These are phyloP conservation scores for Talaromyces albobiverticillius DNA, from an alignment of 2,329 filamentous ascomycete species.

Conservation along the genomic window DNA sequence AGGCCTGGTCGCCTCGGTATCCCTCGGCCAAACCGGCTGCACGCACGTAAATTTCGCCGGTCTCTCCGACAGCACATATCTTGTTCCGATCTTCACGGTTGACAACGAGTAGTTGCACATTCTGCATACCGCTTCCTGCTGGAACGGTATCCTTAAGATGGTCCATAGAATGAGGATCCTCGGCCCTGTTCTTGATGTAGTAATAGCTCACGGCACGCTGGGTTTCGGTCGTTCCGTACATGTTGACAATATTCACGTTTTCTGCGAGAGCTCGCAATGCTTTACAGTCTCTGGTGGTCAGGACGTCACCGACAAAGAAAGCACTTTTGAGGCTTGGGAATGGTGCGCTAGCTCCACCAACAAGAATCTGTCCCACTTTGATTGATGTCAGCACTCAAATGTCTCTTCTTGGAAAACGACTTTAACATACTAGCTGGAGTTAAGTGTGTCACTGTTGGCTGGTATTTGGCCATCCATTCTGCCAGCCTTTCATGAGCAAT, in stretches of 20 bases:
- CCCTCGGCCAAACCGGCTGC: constrained; percentile 81
- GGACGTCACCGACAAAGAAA: constrained; percentile 88
- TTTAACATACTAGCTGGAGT: constrained; percentile 64
- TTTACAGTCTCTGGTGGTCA: constrained; percentile 80
- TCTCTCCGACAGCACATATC: constrained; percentile 75
- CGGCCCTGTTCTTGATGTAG: constrained; percentile 65
- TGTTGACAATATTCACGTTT: constrained; percentile 74
- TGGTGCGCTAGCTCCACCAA: constrained; percentile 74
- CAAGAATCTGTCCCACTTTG: constrained; percentile 83
- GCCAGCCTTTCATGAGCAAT: constrained; percentile 82
- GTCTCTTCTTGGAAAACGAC: neutral
- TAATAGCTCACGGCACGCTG: constrained; percentile 79
- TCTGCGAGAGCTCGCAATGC: constrained; percentile 71
- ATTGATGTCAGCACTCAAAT: neutral
- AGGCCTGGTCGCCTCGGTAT: constrained; percentile 62
- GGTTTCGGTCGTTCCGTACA: constrained; percentile 88
- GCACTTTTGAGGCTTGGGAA: constrained; percentile 75
- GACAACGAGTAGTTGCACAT: constrained; percentile 86
- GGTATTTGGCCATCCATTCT: constrained; percentile 79
- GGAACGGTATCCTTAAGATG: constrained; percentile 73
- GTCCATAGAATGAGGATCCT: constrained; percentile 52
- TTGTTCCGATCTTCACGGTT: constrained; percentile 64
- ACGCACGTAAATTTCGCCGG: constrained; percentile 79
- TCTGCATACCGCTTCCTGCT: constrained; percentile 78
- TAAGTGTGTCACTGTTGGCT: constrained; percentile 77